Evolutionary conservation across 164 flowering plant genomes (phyloP).

Genomic region (Macadamia tetraphylla): DNA sequence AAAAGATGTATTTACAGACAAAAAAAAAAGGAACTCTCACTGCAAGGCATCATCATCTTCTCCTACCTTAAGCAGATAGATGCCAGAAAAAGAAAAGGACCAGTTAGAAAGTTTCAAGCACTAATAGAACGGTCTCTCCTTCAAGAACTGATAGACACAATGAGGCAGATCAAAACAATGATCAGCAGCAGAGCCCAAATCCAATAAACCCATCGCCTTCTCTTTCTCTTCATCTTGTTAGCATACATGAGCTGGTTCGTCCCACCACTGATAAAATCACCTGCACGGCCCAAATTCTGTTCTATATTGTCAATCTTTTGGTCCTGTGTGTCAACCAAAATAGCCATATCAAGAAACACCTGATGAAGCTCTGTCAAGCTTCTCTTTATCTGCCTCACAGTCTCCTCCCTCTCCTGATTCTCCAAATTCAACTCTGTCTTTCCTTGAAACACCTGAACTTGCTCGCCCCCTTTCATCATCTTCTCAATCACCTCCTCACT

Average conservation of each 20-base stretch:
- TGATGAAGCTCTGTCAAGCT: constrained; percentile 70
- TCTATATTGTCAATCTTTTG: constrained; percentile 62
- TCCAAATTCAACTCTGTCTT: constrained; percentile 31
- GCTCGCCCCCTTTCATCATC: constrained; percentile 31
- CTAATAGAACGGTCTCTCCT: too few relatives aligned
- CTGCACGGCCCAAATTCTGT: constrained; percentile 47
- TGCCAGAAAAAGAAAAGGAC: too few relatives aligned
- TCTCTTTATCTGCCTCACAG: constrained; percentile 55
- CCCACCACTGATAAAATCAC: constrained; percentile 51
- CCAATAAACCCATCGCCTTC: constrained; percentile 37
- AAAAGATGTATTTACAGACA: too few relatives aligned
- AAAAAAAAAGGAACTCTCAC: too few relatives aligned
- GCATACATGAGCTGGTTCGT: constrained; percentile 55
- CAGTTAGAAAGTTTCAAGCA: too few relatives aligned
- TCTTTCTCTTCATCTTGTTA: constrained; percentile 51
- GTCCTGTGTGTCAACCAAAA: constrained; percentile 68
- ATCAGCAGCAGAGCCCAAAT: constrained; percentile 43
- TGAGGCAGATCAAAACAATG: constrained; percentile 48
- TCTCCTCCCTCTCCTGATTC: constrained; percentile 54
- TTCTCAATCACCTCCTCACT: constrained; percentile 44
- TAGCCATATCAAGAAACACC: constrained; percentile 84
- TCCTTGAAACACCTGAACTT: constrained; percentile 30
- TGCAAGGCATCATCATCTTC: too few relatives aligned
- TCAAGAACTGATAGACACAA: constrained; percentile 21
- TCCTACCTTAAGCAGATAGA: too few relatives aligned